phyloP scores from a whole-genome alignment of 2,329 filamentous ascomycete genomes.

The Exserohilum rostratum region DNA sequence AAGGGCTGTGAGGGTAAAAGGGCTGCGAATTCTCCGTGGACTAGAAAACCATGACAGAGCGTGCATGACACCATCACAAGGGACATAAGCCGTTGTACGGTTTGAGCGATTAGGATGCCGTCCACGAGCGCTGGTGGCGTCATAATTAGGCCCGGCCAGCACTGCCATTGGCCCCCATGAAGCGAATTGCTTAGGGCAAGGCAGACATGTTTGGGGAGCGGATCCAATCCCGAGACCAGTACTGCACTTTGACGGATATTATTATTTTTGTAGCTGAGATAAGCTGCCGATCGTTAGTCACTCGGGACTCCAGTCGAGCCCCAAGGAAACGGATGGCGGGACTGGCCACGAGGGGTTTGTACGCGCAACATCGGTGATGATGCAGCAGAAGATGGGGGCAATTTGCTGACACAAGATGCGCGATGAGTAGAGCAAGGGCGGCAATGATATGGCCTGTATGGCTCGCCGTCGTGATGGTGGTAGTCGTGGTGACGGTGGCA shows the following conservation, averaged over 20 bases:
- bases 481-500: background rate
- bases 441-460: background rate
- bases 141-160: conserved; percentile 5
- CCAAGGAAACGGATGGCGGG: background rate
- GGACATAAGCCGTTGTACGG: conserved; percentile 5
- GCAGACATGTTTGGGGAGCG: conserved; percentile 18
- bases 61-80: background rate
- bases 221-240: background rate
- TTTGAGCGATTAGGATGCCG: conserved; percentile 1
- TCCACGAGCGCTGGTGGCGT: conserved; percentile 1
- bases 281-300: conserved; percentile 4
- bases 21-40: background rate
- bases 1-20: background rate
- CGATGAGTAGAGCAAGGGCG: background rate
- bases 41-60: background rate
- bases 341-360: background rate
- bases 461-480: background rate
- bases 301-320: conserved; percentile 1
- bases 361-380: background rate
- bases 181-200: conserved; percentile 12
- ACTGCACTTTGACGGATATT: background rate
- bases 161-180: conserved; percentile 14
- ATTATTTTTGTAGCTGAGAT: conserved; percentile 15
- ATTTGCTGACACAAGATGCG: background rate
- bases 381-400: background rate